Evolutionary conservation across 2,329 filamentous ascomycete species (phyloP).

Genomic region (Fusarium napiforme): DNA sequence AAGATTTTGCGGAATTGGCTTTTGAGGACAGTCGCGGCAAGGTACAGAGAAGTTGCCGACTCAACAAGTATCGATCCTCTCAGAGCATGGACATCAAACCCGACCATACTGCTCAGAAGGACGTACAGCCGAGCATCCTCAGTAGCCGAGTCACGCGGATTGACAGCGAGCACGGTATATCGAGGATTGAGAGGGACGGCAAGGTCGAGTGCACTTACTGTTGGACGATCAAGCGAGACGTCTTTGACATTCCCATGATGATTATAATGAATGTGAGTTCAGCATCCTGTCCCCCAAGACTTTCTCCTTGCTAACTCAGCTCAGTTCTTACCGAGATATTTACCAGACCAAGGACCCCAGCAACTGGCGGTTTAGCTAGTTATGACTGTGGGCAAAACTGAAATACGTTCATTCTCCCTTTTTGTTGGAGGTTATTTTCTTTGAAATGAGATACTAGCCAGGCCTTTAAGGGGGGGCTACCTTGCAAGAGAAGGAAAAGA

Average conservation of each 20-base stretch:
- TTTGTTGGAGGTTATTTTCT: slow-evolving; percentile 33
- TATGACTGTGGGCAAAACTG: slow-evolving; percentile 5
- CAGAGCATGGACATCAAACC: slow-evolving; percentile 60
- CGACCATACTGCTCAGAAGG: slow-evolving; percentile 58
- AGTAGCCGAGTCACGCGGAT: slow-evolving; percentile 71
- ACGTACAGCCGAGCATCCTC: slow-evolving; percentile 57
- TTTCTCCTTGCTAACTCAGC: background rate
- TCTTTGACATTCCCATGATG: slow-evolving; percentile 98
- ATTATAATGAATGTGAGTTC: slow-evolving; percentile 95
- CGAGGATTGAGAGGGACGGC: slow-evolving; percentile 83
- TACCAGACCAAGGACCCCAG: slow-evolving; percentile 65
- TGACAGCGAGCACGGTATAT: slow-evolving; percentile 81
- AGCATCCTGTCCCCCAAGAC: background rate
- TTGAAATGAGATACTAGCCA: slow-evolving; percentile 30
- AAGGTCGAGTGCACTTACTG: slow-evolving; percentile 96
- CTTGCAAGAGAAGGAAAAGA: slow-evolving; percentile 2
- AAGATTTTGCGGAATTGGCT: slow-evolving; percentile 91
- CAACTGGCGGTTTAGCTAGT: slow-evolving; percentile 63
- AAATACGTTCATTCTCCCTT: slow-evolving; percentile 42
- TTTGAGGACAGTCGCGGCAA: slow-evolving; percentile 91
- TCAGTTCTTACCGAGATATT: slow-evolving; percentile 70
- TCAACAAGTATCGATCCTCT: slow-evolving; percentile 89
- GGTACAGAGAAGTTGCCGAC: slow-evolving; percentile 83
- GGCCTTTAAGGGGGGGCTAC: slow-evolving; percentile 25
- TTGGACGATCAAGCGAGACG: slow-evolving; percentile 96